Evolutionary conservation across 768 basidiomycete species (phyloP).

Genomic region (Podaxis rugospora): DNA sequence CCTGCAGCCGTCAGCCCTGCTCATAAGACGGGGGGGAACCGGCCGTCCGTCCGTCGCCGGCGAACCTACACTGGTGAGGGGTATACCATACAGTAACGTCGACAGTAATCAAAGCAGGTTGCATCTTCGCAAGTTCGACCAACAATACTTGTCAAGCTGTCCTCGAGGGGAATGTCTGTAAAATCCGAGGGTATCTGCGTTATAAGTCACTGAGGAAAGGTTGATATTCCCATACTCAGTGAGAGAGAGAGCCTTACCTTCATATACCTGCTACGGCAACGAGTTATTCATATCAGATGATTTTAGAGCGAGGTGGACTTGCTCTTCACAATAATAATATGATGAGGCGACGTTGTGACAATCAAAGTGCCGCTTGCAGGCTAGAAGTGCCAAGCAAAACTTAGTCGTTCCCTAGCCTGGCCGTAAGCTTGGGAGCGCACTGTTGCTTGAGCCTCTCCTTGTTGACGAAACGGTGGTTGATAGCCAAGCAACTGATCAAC

Average conservation of each 20-base stretch:
- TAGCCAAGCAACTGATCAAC: background rate
- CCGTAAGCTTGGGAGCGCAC: background rate
- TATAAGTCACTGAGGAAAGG: background rate
- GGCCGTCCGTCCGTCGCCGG: background rate
- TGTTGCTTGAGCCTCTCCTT: background rate
- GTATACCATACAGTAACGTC: background rate
- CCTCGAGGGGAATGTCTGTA: background rate
- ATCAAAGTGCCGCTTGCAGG: background rate
- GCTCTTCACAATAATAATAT: background rate
- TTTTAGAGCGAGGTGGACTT: background rate
- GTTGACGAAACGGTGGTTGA: background rate
- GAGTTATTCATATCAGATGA: background rate
- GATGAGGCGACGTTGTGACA: background rate
- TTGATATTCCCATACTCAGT: no score
- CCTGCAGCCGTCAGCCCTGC: background rate
- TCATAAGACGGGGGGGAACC: background rate
- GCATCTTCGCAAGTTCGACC: background rate
- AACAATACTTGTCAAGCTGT: background rate
- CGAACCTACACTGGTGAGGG: background rate
- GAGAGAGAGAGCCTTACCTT: background rate
- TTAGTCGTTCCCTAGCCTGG: background rate
- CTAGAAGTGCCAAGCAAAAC: conserved; percentile 1
- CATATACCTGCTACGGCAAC: background rate
- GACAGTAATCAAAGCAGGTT: background rate
- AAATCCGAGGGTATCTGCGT: conserved; percentile 2